Evolutionary conservation across 345 rosid genomes (phyloP), one percentile per base, ranked within the genome.

Genomic region (sweet orange (Citrus sinensis)): DNA sequence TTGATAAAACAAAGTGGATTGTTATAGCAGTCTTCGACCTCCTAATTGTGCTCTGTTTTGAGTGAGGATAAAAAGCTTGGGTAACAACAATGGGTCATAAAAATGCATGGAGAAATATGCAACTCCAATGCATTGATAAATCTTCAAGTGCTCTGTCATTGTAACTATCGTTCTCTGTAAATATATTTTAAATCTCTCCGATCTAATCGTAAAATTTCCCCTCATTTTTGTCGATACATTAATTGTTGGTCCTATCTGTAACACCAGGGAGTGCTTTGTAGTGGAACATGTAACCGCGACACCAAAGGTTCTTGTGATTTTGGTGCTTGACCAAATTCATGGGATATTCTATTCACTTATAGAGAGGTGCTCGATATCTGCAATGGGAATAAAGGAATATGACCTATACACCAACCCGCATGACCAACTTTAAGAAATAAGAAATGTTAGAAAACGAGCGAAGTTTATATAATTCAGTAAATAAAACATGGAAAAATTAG

Each of bases 21-120:
- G 74, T 73, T 71, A 75, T 78, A 46, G 39, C 61, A 30, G 76
- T 35, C 78, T 65, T 67, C 60, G 30, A 51, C 73, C 74, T 29
- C 79, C 71, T 22, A 6, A 62, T 7, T 66, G 77, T 67, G 40
- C 29, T 37, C 25, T 4, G 59, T 61, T 75, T 27, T 27, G 71
- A 74, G 32, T 65, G 67, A 73, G 75, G 62, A 67, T 51, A 27
- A 71, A 79, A 66, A 66, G 73, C 54, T 67, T 37, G n/a, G 40
- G 49, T n/a, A 46, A 35, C 37, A 17, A 67, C 14, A 17, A 6
- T 58, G 24, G 71, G 71, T 64, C 17, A 32, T 74, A 13, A 42
- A 63, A 39, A 60, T 39, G 77, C 67, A 9, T n/a, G 70, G 19
- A 46, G 64, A 20, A 40, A 71, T 39, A 17, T 13, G 77, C 37